phyloP scores from a whole-genome alignment of 208 protist species.

The Zelonia costaricensis region DNA sequence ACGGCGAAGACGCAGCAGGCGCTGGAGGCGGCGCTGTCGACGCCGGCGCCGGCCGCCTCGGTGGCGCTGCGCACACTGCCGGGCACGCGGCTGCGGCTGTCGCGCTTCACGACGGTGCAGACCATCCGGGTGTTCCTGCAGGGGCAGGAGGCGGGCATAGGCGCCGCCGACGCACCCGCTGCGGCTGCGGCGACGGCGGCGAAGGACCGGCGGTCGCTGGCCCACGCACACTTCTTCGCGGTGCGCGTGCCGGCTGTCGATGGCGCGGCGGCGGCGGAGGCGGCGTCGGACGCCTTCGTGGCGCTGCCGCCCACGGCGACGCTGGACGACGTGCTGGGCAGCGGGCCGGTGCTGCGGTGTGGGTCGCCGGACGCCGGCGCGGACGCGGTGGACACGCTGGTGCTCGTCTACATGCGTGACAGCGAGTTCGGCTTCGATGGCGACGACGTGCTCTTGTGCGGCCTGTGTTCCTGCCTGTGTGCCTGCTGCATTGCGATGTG shows the following conservation, averaged over 20 bases:
- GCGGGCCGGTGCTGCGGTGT: slow-evolving; percentile 4
- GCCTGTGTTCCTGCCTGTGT: slow-evolving; percentile 9
- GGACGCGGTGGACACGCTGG: slow-evolving; percentile 3
- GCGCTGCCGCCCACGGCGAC: slow-evolving; percentile 11
- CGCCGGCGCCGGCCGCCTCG: not conserved
- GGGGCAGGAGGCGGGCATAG: slow-evolving; percentile 12
- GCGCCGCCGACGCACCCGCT: too few relatives aligned
- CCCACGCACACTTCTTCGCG: slow-evolving; percentile 23
- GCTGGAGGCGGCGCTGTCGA: slow-evolving; percentile 2
- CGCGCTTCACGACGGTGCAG: slow-evolving; percentile 24
- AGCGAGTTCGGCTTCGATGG: slow-evolving; percentile 12
- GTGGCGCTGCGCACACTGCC: slow-evolving; percentile 12
- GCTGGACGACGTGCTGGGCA: slow-evolving; percentile 19
- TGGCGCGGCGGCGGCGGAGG: not conserved
- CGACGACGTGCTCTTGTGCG: slow-evolving; percentile 13
- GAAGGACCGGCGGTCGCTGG: not conserved
- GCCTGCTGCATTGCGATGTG: slow-evolving; percentile 17
- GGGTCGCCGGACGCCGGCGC: not conserved
- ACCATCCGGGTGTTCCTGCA: slow-evolving; percentile 14
- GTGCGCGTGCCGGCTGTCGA: slow-evolving; percentile 4
- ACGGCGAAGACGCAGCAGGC: slow-evolving; percentile 7
- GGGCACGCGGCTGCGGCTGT: slow-evolving; percentile 16
- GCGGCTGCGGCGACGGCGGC: too few relatives aligned
- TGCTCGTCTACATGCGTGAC: slow-evolving; percentile 22
- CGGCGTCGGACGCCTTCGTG: slow-evolving; percentile 5